These are phyloP conservation scores for Alternaria rosae DNA, from an alignment of 2,329 filamentous ascomycete genomes.

Conservation along the genomic window DNA sequence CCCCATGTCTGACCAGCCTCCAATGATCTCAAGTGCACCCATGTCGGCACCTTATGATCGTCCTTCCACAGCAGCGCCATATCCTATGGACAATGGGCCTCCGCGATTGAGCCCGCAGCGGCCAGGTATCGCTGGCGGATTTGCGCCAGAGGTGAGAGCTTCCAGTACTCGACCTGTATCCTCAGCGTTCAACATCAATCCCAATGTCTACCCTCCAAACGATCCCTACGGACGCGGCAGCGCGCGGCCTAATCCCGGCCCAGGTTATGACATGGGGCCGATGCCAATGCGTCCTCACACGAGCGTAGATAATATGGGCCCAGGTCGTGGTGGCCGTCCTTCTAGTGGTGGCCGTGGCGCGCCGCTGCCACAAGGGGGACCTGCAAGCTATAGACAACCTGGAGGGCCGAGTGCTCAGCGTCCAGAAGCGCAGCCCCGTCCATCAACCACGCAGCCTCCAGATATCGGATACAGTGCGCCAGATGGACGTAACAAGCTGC, in stretches of 20 bases:
- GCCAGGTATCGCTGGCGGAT: slow-evolving; percentile 48
- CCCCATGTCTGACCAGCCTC: slow-evolving; percentile 54
- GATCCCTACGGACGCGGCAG: slow-evolving; percentile 42
- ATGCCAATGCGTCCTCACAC: slow-evolving; percentile 49
- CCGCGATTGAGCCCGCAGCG: slow-evolving; percentile 51
- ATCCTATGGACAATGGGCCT: slow-evolving; percentile 72
- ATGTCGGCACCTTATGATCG: slow-evolving; percentile 44
- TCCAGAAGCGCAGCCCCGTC: slow-evolving; percentile 40
- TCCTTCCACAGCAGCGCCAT: slow-evolving; percentile 69
- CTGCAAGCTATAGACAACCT: slow-evolving; percentile 47
- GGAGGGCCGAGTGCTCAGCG: slow-evolving; percentile 49
- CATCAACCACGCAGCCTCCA: slow-evolving; percentile 51
- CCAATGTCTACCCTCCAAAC: slow-evolving; percentile 50
- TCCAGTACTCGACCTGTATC: slow-evolving; percentile 57
- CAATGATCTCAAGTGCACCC: slow-evolving; percentile 32
- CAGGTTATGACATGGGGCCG: slow-evolving; percentile 36
- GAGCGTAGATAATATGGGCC: slow-evolving; percentile 46
- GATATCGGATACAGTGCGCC: slow-evolving; percentile 55
- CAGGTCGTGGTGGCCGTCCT: slow-evolving; percentile 41
- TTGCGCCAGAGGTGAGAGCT: slow-evolving; percentile 58
- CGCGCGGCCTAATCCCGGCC: slow-evolving; percentile 28
- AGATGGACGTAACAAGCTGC: slow-evolving; percentile 55
- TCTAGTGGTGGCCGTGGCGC: slow-evolving; percentile 38
- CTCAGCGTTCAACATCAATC: slow-evolving; percentile 61
- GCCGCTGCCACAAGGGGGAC: slow-evolving; percentile 41